Conservation (phyloP, 139 green algal species). For the Asterochloris erici region DNA sequence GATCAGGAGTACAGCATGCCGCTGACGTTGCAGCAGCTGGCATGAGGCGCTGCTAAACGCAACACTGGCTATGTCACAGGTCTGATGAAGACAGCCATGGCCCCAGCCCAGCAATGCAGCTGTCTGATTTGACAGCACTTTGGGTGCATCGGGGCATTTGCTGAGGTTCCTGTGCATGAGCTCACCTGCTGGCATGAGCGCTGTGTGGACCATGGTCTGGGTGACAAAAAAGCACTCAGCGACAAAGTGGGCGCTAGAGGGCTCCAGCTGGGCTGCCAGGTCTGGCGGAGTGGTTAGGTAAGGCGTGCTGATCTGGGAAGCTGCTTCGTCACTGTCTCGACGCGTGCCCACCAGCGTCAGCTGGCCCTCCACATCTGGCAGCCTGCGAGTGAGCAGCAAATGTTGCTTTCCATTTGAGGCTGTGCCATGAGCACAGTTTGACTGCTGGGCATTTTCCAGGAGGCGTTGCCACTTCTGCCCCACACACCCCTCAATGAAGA, state of each 20-base stretch:
- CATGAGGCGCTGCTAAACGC: too few relatives aligned
- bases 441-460: too few relatives aligned
- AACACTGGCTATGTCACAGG: too few relatives aligned
- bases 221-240: conserved; percentile 73
- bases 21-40: too few relatives aligned
- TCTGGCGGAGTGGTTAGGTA: conserved; percentile 7
- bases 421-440: too few relatives aligned
- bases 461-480: too few relatives aligned
- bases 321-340: background rate
- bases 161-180: background rate
- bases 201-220: conserved; percentile 48
- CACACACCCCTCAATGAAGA: too few relatives aligned
- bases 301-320: conserved; percentile 3
- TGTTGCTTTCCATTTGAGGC: too few relatives aligned
- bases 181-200: conserved; percentile 47
- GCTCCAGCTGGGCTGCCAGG: background rate
- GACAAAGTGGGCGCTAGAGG: conserved; percentile 51
- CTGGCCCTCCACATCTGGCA: conserved; percentile 21
- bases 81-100: too few relatives aligned
- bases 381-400: background rate
- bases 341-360: background rate
- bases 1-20: too few relatives aligned
- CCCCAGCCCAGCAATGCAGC: too few relatives aligned
- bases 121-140: too few relatives aligned
- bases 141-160: background rate